Base-by-base conservation (phyloP, 345 rosid species). In the Lenwebbia sp. region DNA sequence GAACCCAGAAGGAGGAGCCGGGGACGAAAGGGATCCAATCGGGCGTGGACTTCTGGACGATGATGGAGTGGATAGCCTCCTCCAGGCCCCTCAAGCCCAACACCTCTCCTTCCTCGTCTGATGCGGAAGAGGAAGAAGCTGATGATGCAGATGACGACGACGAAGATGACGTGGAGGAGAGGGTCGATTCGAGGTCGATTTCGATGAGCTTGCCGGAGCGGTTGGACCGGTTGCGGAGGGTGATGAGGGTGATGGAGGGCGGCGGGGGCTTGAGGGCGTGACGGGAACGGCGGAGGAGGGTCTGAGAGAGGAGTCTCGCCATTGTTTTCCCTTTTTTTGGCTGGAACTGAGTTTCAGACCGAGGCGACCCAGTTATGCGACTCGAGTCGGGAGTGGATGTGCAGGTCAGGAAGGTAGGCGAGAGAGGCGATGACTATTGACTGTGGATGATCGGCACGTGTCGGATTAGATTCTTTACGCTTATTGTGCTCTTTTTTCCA, bases 1-100 rank as follows among this genome's bases (percentile, higher is more conserved):
- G 92, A 70, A 92, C 94, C 91, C 92, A 90, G 85, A 91, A 92
- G 82, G 94, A 91, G 62, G 92, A 83, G 25, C 91, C 94, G 13
- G 92, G 92, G 56, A 88, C 78, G 86, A 92, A 90, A 84, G 93
- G 94, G 55, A 92, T 90, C 94, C 94, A 92, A 84, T 91, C 91
- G 30, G 94, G 93, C 23, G 94, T 87, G 58, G 92, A 86, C 85
- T 88, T 89, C 78, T 82, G 86, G 53, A 91, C 88, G 70, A 87
- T 70, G 44, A 90, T 37, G 37, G 84, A 57, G 51, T 90, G 89
- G 74, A 92, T 56, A 25, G 90, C 85, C 47, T 90, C 93, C 88
- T 90, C 94, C 87, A 92, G 88, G 85, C 86, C 86, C 81, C 51
- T 83, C 55, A 86, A 33, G 60, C 83, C 78, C 65, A 76, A 3